A percentile compares a stretch with the other conserved stretches of the same genome.
Evolutionary conservation across 2,329 filamentous ascomycete genomes (phyloP).

Genomic region (Dactylellina haptotyla): DNA sequence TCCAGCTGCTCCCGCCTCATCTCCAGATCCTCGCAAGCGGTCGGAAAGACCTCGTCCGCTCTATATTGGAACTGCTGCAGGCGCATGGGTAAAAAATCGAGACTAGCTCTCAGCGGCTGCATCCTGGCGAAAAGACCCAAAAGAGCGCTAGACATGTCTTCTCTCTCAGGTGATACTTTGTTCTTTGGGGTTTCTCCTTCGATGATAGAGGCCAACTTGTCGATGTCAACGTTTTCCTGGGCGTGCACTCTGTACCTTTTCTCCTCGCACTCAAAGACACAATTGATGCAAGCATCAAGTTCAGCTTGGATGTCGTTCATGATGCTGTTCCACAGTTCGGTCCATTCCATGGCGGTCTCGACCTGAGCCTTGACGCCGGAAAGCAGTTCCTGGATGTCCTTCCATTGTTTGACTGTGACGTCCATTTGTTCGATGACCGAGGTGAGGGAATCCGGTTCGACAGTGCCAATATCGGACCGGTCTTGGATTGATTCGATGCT

Average conservation of each 20-base stretch:
- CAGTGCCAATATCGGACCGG: conserved; percentile 76
- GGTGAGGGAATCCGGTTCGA: conserved; percentile 77
- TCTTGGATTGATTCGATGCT: conserved; percentile 92
- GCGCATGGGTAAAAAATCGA: conserved; percentile 96
- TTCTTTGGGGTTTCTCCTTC: conserved; percentile 68
- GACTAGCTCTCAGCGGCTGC: conserved; percentile 89
- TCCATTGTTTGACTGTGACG: conserved; percentile 83
- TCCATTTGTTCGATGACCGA: conserved; percentile 89
- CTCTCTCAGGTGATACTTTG: conserved; percentile 59
- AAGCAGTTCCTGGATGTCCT: conserved; percentile 79
- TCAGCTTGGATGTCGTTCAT: conserved; percentile 92
- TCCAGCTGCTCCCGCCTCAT: conserved; percentile 79
- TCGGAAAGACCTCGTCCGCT: conserved; percentile 82
- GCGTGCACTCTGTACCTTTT: conserved; percentile 79
- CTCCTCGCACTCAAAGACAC: conserved; percentile 99
- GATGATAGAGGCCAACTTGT: conserved; percentile 90
- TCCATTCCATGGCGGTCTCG: conserved; percentile 98
- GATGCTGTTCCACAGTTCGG: conserved; percentile 93
- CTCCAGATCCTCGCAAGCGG: conserved; percentile 87
- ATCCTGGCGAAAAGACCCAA: conserved; percentile 92
- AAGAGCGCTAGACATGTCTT: conserved; percentile 78
- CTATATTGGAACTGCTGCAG: conserved; percentile 84
- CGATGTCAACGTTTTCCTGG: conserved; percentile 76
- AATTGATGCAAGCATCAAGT: conserved; percentile 69
- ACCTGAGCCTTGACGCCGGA: conserved; percentile 87